These are phyloP conservation scores for Didymella segeticola DNA, from an alignment of 2,329 filamentous ascomycete genomes.

Conservation along the genomic window DNA sequence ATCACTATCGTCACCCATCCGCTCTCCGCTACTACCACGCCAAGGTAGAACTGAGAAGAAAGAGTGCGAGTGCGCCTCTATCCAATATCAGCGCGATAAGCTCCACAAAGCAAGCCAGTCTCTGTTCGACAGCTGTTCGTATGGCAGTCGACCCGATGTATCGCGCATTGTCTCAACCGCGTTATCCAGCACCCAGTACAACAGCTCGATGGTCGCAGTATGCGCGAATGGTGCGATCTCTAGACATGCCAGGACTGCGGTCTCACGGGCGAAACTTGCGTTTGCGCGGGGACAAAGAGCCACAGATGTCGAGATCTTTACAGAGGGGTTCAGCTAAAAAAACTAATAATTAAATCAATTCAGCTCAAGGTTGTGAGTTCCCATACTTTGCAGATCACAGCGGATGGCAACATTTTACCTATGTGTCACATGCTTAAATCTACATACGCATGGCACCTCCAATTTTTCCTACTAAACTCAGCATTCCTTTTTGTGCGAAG, in stretches of 20 bases:
- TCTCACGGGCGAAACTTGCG: slow-evolving; percentile 29
- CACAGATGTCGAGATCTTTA: slow-evolving; percentile 24
- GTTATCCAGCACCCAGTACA: neutral
- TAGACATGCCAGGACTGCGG: slow-evolving; percentile 15
- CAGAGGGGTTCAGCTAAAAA: slow-evolving; percentile 23
- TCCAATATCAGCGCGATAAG: slow-evolving; percentile 25
- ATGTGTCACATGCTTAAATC: too few relatives aligned
- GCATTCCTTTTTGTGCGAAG: too few relatives aligned
- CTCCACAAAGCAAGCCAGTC: neutral
- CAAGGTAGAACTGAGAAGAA: neutral
- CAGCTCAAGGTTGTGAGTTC: too few relatives aligned
- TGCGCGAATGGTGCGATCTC: slow-evolving; percentile 27
- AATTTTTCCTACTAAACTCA: too few relatives aligned
- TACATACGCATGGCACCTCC: too few relatives aligned
- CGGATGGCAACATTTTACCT: too few relatives aligned
- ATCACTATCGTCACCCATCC: slow-evolving; percentile 2
- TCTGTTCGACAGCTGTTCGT: slow-evolving; percentile 14
- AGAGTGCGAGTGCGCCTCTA: slow-evolving; percentile 24
- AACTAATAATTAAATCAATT: too few relatives aligned
- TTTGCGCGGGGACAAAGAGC: slow-evolving; percentile 26
- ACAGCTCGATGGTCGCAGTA: slow-evolving; percentile 31
- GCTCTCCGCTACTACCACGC: neutral
- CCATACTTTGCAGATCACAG: too few relatives aligned
- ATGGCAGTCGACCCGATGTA: slow-evolving; percentile 26
- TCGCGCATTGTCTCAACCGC: slow-evolving; percentile 5